Percentiles rank a stretch among this genome's conserved stretches.
Evolutionary conservation across 2,329 filamentous ascomycete species (phyloP).

Genomic region (Hymenoscyphus fraxineus): DNA sequence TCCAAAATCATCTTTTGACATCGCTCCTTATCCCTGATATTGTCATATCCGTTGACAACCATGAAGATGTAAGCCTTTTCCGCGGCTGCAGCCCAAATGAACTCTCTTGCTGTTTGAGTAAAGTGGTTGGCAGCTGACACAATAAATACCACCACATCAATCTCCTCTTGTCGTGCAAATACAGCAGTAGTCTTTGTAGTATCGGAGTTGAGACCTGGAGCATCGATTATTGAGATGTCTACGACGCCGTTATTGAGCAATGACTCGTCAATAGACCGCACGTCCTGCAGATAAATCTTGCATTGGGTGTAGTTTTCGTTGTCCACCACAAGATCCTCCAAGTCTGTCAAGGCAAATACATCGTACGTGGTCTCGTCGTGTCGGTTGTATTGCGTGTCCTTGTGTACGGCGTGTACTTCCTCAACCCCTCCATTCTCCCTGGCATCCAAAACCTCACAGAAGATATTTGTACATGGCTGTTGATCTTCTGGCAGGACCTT

Average conservation of each 20-base stretch:
- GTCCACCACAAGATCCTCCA: slow-evolving; percentile 87
- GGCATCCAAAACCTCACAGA: slow-evolving; percentile 93
- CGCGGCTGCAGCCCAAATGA: slow-evolving; percentile 89
- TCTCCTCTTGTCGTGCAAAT: slow-evolving; percentile 95
- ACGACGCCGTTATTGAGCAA: slow-evolving; percentile 96
- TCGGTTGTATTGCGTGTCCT: slow-evolving; percentile 73
- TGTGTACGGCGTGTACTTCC: slow-evolving; percentile 93
- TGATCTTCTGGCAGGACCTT: slow-evolving; percentile 96
- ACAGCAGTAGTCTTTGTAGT: slow-evolving; percentile 96
- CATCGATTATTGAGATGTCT: slow-evolving; percentile 95
- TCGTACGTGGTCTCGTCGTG: slow-evolving; percentile 94
- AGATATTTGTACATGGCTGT: slow-evolving; percentile 96
- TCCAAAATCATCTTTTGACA: slow-evolving; percentile 92
- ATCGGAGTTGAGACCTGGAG: slow-evolving; percentile 90
- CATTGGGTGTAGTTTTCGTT: slow-evolving; percentile 88
- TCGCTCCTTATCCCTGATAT: slow-evolving; percentile 84
- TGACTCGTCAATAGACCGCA: slow-evolving; percentile 84
- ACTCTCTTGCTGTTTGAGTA: slow-evolving; percentile 94
- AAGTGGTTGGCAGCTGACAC: slow-evolving; percentile 98
- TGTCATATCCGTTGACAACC: slow-evolving; percentile 95
- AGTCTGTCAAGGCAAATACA: slow-evolving; percentile 70
- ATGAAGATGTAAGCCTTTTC: slow-evolving; percentile 99
- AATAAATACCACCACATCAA: slow-evolving; percentile 97
- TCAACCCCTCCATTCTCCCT: slow-evolving; percentile 87
- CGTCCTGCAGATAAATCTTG: slow-evolving; percentile 94